Base-by-base conservation (phyloP, 129 eudicot genomes). In the Arctium lappa region DNA sequence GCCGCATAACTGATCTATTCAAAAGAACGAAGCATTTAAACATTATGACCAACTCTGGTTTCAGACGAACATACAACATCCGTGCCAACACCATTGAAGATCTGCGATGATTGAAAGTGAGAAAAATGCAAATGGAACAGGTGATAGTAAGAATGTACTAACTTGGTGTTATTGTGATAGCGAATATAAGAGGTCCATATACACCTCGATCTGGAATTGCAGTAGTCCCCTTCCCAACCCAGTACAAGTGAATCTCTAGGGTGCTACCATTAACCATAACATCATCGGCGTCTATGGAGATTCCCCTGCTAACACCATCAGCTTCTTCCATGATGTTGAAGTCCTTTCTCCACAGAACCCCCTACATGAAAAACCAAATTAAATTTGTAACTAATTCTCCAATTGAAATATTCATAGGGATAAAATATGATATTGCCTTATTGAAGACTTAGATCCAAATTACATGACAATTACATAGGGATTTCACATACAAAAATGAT, bases 191-290 rank as follows among this genome's bases (percentile, higher is more conserved):
- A 46, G 97, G 98, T 71, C 98, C 98, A 82, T 94, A 91, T 80
- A 88, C 89, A 66, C 92, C 92, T 86, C 92, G 82, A 9, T 86
- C 81, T 22, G 98, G 98, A 86, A 94, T 56, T 18, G 95, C 89
- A 4, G 88, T 92, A 18, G 98, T 94, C 81, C 98, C 97, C 73
- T 91, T 90, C 69, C 98, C 98, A n/a, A 89, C 87, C 98, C 98
- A 94, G 84, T 92, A 92, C 86, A 94, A 85, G 83, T 89, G 94
- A 76, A 95, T 90, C 83, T 89, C 98, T 53, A 95, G 83, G n/a
- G 97, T 89, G 82, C 90, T 91, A 22, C 94, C 98, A 70, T 84
- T 91, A 69, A 95, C 91, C 7, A 8, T 18, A 63, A 88, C 80
- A 83, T 95, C 75, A 74, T 78, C 27, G 76, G 87, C 90, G 22